Conservation (phyloP, 164 flowering plant species). For the Piper betle region DNA sequence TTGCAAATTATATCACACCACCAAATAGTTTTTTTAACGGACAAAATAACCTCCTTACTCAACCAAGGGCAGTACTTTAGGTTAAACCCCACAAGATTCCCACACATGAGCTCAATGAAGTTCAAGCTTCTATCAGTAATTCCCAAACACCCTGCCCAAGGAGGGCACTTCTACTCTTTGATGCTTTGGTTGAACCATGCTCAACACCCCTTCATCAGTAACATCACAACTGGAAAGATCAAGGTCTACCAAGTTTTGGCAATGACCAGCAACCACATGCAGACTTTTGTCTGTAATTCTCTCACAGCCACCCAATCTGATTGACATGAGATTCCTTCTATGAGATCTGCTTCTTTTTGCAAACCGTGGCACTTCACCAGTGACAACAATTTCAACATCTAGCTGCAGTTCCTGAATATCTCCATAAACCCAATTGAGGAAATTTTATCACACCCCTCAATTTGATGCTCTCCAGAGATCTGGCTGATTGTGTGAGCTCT, state of each 20-base stretch:
- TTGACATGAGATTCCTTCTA: constrained; percentile 11
- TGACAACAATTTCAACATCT: constrained; percentile 34
- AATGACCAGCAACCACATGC: constrained; percentile 19
- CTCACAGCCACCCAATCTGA: constrained; percentile 22
- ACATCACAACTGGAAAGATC: constrained; percentile 24
- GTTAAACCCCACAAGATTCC: constrained; percentile 26
- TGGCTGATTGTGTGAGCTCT: constrained; percentile 22
- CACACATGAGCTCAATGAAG: constrained; percentile 16
- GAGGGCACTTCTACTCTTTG: constrained; percentile 28
- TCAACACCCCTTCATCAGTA: constrained; percentile 26
- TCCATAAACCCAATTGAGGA: constrained; percentile 28
- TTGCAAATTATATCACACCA: constrained; percentile 20
- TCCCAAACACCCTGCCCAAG: constrained; percentile 19
- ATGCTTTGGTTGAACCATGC: constrained; percentile 16
- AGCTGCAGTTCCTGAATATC: constrained; percentile 21
- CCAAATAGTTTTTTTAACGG: constrained; percentile 21
- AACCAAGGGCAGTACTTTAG: constrained; percentile 24
- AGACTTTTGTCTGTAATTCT: constrained; percentile 19
- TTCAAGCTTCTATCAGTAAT: constrained; percentile 25
- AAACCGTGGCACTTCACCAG: constrained; percentile 46
- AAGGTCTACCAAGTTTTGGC: constrained; percentile 23
- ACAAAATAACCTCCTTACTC: constrained; percentile 14
- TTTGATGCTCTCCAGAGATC: constrained; percentile 27
- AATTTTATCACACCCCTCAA: constrained; percentile 40
- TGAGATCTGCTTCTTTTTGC: constrained; percentile 17